Evolutionary conservation across 768 basidiomycete genomes (phyloP).

Genomic region (Rhizopogon salebrosus): DNA sequence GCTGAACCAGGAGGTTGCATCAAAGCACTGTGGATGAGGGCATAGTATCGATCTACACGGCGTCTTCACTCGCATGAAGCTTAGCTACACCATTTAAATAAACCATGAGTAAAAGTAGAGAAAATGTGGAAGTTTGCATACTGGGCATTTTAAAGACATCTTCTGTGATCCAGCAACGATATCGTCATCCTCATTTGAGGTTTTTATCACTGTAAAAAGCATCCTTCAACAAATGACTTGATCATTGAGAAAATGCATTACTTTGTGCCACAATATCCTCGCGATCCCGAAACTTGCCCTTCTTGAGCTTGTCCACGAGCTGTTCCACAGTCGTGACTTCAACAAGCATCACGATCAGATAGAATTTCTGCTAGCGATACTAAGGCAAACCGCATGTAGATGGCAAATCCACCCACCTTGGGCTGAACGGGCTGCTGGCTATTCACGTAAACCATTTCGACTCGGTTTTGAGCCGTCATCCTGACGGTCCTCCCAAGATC

Average conservation of each 20-base stretch:
- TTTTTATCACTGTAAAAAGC: conserved; percentile 46
- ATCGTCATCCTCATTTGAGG: conserved; percentile 75
- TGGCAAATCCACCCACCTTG: conserved; percentile 46
- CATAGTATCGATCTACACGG: conserved; percentile 88
- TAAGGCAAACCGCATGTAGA: background rate
- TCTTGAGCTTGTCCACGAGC: conserved; percentile 65
- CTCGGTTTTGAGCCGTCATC: conserved; percentile 47
- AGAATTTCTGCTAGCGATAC: conserved; percentile 63
- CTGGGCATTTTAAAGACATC: conserved; percentile 92
- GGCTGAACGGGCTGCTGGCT: conserved; percentile 71
- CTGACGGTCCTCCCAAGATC: conserved; percentile 46
- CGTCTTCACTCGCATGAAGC: conserved; percentile 76
- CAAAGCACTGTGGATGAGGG: conserved; percentile 92
- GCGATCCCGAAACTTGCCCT: conserved; percentile 57
- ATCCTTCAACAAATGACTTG: background rate
- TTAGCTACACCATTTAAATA: conserved; percentile 46
- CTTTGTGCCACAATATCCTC: conserved; percentile 65
- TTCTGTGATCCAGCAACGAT: conserved; percentile 86
- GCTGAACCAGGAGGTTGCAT: conserved; percentile 89
- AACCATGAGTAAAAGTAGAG: background rate
- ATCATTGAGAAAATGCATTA: conserved; percentile 31
- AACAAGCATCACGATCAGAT: conserved; percentile 78
- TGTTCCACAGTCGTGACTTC: conserved; percentile 67
- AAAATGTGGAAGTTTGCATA: conserved; percentile 32
- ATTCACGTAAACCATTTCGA: conserved; percentile 90